These are phyloP conservation scores for Ceratocystis destructans DNA, from an alignment of 2,329 filamentous ascomycete genomes.

Conservation along the genomic window DNA sequence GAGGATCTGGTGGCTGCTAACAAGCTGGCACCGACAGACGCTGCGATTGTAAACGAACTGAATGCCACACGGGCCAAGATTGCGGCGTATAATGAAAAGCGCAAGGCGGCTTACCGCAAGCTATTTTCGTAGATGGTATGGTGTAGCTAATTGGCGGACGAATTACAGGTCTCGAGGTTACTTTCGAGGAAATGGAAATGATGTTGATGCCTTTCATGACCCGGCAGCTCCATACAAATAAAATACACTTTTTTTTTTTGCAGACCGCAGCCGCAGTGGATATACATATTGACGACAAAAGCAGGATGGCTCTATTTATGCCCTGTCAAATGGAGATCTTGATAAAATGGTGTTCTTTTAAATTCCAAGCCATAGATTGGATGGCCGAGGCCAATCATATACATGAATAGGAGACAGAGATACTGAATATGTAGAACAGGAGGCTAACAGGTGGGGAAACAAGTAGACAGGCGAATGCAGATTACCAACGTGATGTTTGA, in stretches of 20 bases:
- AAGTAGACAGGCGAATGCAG: neutral
- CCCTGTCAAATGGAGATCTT: too few relatives aligned
- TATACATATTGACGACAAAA: too few relatives aligned
- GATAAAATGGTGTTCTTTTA: neutral
- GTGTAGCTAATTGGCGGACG: neutral
- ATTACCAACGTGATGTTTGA: conserved; percentile 1
- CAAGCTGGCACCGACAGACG: conserved; percentile 60
- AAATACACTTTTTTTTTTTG: neutral
- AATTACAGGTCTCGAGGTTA: neutral
- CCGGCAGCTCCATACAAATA: neutral
- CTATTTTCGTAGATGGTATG: conserved; percentile 46
- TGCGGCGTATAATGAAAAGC: conserved; percentile 62
- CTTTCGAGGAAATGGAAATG: neutral
- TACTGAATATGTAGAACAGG: neutral
- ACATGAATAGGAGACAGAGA: neutral
- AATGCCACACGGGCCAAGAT: conserved; percentile 63
- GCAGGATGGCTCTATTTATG: too few relatives aligned
- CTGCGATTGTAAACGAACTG: conserved; percentile 61
- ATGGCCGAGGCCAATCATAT: neutral
- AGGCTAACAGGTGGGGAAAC: neutral
- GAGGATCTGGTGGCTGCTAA: conserved; percentile 63
- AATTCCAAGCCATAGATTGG: neutral
- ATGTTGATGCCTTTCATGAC: neutral
- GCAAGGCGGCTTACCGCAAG: conserved; percentile 86
- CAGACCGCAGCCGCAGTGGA: too few relatives aligned